These are phyloP conservation scores for Alloascoidea africana DNA, from an alignment of 805 yeast genomes.

Conservation along the genomic window DNA sequence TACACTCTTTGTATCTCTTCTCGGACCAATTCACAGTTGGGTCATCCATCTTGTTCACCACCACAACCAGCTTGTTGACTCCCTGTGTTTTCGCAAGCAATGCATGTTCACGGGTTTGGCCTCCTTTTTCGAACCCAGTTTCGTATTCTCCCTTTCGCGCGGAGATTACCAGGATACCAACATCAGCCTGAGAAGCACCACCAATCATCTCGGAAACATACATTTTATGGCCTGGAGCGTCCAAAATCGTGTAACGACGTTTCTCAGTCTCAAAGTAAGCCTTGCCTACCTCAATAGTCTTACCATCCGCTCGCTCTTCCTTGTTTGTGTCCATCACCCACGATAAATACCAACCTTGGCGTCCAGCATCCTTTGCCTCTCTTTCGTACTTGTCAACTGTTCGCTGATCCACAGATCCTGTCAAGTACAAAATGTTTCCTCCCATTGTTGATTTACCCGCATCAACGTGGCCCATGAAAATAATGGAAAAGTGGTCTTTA, in stretches of 20 bases:
- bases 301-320: constrained; percentile 98
- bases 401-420: constrained; percentile 97
- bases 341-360: constrained; percentile 98
- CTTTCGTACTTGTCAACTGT: constrained; percentile 95
- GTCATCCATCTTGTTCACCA: constrained; percentile 97
- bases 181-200: constrained; percentile 99
- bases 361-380: constrained; percentile 98
- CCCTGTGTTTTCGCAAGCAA: constrained; percentile 96
- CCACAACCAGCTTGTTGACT: constrained; percentile 85
- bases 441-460: constrained; percentile 99
- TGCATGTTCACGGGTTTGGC: constrained; percentile 98
- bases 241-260: constrained; percentile 94
- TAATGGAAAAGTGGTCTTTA: constrained; percentile 91
- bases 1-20: constrained; percentile 94
- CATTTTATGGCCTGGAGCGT: constrained; percentile 99
- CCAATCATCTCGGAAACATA: constrained; percentile 99
- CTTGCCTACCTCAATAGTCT: constrained; percentile 97
- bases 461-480: constrained; percentile 99
- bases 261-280: constrained; percentile 96
- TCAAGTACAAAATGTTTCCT: constrained; percentile 83
- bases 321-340: constrained; percentile 99
- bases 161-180: constrained; percentile 91
- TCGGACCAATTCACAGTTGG: constrained; percentile 93
- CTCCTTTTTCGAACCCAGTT: constrained; percentile 98
- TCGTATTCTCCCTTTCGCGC: constrained; percentile 99